Conservation (phyloP, 495 filamentous ascomycete genomes). For the Xylaria longipes region DNA sequence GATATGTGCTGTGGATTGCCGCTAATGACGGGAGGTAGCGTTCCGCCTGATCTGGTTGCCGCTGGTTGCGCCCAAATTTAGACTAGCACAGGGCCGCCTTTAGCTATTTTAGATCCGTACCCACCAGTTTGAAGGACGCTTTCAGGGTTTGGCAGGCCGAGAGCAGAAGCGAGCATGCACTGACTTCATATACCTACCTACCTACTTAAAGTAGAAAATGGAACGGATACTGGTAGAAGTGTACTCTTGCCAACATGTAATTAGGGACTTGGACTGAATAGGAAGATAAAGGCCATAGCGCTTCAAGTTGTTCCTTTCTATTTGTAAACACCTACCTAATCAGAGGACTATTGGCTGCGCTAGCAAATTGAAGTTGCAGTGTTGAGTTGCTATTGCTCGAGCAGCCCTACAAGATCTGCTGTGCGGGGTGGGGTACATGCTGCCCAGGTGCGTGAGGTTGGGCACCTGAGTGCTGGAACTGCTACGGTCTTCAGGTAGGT, state of each 20-base stretch:
- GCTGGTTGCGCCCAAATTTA: slow-evolving; percentile 11
- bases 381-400: not conserved
- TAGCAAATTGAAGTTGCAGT: not conserved
- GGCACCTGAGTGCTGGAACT: slow-evolving; percentile 19
- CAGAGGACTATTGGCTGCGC: not conserved
- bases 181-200: not conserved
- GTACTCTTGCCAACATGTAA: not conserved
- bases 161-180: slow-evolving; percentile 1
- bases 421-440: not conserved
- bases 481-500: not conserved
- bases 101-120: not conserved
- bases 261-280: not conserved
- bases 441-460: slow-evolving; percentile 1
- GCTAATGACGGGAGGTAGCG: slow-evolving; percentile 18
- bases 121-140: not conserved
- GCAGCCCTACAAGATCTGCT: too few species aligned
- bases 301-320: not conserved
- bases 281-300: too few species aligned
- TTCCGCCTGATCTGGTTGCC: not conserved
- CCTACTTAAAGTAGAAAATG: not conserved
- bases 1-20: slow-evolving; percentile 8
- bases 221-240: not conserved
- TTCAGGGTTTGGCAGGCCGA: not conserved
- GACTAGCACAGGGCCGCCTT: not conserved
- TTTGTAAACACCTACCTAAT: not conserved